These are phyloP conservation scores for Neopestalotiopsis sp. DNA, from an alignment of 2,329 filamentous ascomycete genomes.

Conservation along the genomic window DNA sequence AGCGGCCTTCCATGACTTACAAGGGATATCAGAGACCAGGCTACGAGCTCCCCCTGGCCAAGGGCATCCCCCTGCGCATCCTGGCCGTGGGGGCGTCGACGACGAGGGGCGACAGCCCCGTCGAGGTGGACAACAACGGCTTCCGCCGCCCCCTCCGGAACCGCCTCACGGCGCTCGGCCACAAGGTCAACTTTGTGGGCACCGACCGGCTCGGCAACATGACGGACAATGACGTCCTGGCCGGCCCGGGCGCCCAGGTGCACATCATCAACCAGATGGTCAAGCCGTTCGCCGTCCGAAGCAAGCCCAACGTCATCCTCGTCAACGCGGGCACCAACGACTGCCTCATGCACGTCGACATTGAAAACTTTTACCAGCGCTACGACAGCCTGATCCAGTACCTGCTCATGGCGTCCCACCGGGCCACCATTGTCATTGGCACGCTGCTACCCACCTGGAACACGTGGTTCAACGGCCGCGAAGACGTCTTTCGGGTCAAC, in stretches of 20 bases:
- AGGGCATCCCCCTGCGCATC: conserved; percentile 36
- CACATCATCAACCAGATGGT: conserved; percentile 36
- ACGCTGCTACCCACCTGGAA: conserved; percentile 38
- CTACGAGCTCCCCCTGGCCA: conserved; percentile 35
- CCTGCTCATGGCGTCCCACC: conserved; percentile 35
- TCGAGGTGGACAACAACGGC: conserved; percentile 37
- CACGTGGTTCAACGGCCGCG: conserved; percentile 36
- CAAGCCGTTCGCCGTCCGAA: conserved; percentile 30
- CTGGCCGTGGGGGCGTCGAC: conserved; percentile 39
- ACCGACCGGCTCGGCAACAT: conserved; percentile 39
- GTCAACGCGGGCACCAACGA: conserved; percentile 43
- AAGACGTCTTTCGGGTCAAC: conserved; percentile 36
- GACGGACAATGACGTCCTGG: conserved; percentile 40
- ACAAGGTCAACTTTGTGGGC: conserved; percentile 40
- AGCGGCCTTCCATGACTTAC: conserved; percentile 11
- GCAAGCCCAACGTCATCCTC: conserved; percentile 39
- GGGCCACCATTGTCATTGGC: conserved; percentile 35
- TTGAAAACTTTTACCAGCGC: conserved; percentile 38
- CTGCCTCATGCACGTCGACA: conserved; percentile 37
- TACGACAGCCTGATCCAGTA: conserved; percentile 36
- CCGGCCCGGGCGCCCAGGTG: conserved; percentile 36
- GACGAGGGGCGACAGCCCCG: conserved; percentile 37
- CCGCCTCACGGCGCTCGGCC: conserved; percentile 35
- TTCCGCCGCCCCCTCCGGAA: conserved; percentile 40
- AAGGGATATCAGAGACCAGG: conserved; percentile 31